Evolutionary conservation across 2,329 filamentous ascomycete species (phyloP).

Genomic region (Mollisia scopiformis): DNA sequence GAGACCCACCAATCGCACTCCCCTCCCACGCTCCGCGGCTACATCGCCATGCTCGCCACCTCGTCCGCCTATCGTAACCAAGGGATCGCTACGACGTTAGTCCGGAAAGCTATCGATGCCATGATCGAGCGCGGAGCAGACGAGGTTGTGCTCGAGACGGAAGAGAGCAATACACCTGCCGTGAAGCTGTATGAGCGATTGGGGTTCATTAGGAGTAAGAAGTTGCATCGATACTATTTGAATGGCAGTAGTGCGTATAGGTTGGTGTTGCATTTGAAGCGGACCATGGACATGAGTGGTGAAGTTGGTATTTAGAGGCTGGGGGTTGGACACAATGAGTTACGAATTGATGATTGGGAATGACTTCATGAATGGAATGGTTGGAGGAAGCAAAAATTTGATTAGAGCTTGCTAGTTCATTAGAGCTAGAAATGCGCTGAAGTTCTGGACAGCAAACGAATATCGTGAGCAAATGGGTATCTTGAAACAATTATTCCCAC

Average conservation of each 20-base stretch:
- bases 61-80: constrained; percentile 76
- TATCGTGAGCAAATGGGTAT: constrained; percentile 16
- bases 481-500: constrained; percentile 20
- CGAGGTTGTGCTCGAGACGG: constrained; percentile 94
- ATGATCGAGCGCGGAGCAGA: constrained; percentile 87
- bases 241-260: constrained; percentile 96
- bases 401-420: neutral
- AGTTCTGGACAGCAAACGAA: neutral
- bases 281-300: constrained; percentile 32
- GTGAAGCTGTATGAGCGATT: constrained; percentile 92
- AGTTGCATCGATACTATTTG: constrained; percentile 91
- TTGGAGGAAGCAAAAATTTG: too few species aligned
- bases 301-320: constrained; percentile 3
- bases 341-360: neutral
- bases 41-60: constrained; percentile 99
- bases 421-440: neutral
- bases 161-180: constrained; percentile 87
- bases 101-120: constrained; percentile 87
- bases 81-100: constrained; percentile 86
- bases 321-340: neutral
- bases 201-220: constrained; percentile 90
- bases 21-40: constrained; percentile 74
- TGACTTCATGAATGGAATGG: neutral
- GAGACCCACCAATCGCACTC: constrained; percentile 88
- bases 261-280: constrained; percentile 65